Percentiles rank a stretch among this genome's conserved stretches.
phyloP scores from a whole-genome alignment of 345 rosid species.

The thale cress (Arabidopsis thaliana) region DNA sequence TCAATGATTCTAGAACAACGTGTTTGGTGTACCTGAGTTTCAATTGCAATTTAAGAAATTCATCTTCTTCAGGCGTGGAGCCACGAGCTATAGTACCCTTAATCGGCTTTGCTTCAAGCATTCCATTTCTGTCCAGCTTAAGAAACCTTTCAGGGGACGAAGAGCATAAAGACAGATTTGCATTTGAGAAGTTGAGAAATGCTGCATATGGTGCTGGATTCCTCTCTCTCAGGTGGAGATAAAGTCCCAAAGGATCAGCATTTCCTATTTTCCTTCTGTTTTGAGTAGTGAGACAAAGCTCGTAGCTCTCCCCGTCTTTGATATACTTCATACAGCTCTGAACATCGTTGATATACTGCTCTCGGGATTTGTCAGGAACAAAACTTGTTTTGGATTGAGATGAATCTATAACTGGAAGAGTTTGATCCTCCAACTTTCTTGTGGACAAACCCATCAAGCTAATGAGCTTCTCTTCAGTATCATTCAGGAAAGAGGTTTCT shows the following conservation, averaged over 20 bases:
- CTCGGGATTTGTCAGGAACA: slow-evolving; percentile 65
- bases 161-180: slow-evolving; percentile 71
- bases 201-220: slow-evolving; percentile 97
- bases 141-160: slow-evolving; percentile 98
- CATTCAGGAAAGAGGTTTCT: slow-evolving; percentile 63
- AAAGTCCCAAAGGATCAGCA: slow-evolving; percentile 73
- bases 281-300: slow-evolving; percentile 89
- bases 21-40: slow-evolving; percentile 63
- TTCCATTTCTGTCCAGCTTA: slow-evolving; percentile 67
- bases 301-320: slow-evolving; percentile 98
- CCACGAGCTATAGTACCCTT: slow-evolving; percentile 95
- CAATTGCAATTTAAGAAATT: slow-evolving; percentile 66
- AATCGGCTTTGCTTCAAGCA: slow-evolving; percentile 86
- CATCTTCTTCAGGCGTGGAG: slow-evolving; percentile 68
- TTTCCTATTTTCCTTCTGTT: slow-evolving; percentile 57
- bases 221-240: slow-evolving; percentile 78
- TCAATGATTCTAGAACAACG: background rate
- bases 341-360: slow-evolving; percentile 71
- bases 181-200: slow-evolving; percentile 83
- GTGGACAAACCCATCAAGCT: slow-evolving; percentile 47
- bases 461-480: slow-evolving; percentile 66
- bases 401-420: slow-evolving; percentile 29
- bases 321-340: slow-evolving; percentile 72
- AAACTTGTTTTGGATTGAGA: slow-evolving; percentile 51
- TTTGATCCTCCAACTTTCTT: slow-evolving; percentile 43